Evolutionary conservation across 2,329 filamentous ascomycete genomes (phyloP).

Genomic region (Macrophomina phaseolina): DNA sequence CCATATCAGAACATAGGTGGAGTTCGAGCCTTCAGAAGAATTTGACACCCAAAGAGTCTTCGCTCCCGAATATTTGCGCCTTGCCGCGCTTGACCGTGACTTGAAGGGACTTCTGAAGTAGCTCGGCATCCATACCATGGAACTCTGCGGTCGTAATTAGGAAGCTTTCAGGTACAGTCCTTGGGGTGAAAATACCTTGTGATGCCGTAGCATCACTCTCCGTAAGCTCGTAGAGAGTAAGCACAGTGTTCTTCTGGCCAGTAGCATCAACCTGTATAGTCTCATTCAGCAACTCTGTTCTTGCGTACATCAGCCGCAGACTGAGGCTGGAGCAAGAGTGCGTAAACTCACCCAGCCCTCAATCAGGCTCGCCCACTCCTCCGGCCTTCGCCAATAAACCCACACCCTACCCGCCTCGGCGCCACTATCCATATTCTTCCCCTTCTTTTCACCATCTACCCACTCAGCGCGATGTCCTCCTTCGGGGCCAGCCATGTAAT

Average conservation of each 20-base stretch:
- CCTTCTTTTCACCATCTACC: slow-evolving; percentile 45
- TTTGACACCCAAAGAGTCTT: slow-evolving; percentile 90
- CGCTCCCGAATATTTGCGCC: slow-evolving; percentile 90
- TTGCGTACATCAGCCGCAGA: not conserved
- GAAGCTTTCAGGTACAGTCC: not conserved
- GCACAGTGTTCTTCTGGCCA: slow-evolving; percentile 83
- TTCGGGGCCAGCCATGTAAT: slow-evolving; percentile 60
- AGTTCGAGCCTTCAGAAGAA: slow-evolving; percentile 70
- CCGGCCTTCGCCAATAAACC: slow-evolving; percentile 84
- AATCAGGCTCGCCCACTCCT: slow-evolving; percentile 86
- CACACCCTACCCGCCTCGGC: slow-evolving; percentile 57
- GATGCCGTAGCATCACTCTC: slow-evolving; percentile 79
- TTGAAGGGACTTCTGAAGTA: slow-evolving; percentile 79
- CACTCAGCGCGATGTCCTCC: slow-evolving; percentile 70
- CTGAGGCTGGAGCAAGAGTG: not conserved
- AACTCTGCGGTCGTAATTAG: slow-evolving; percentile 61
- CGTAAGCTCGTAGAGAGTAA: slow-evolving; percentile 90
- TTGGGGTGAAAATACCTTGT: slow-evolving; percentile 59
- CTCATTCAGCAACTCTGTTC: not conserved
- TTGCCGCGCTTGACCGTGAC: slow-evolving; percentile 88
- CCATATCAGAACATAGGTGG: too few species aligned
- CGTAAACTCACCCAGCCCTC: slow-evolving; percentile 65
- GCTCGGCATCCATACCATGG: slow-evolving; percentile 82
- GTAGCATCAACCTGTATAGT: slow-evolving; percentile 69
- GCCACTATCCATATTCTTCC: slow-evolving; percentile 28